Evolutionary conservation across 768 basidiomycete species (phyloP).

Genomic region (Kwoniella shandongensis): DNA sequence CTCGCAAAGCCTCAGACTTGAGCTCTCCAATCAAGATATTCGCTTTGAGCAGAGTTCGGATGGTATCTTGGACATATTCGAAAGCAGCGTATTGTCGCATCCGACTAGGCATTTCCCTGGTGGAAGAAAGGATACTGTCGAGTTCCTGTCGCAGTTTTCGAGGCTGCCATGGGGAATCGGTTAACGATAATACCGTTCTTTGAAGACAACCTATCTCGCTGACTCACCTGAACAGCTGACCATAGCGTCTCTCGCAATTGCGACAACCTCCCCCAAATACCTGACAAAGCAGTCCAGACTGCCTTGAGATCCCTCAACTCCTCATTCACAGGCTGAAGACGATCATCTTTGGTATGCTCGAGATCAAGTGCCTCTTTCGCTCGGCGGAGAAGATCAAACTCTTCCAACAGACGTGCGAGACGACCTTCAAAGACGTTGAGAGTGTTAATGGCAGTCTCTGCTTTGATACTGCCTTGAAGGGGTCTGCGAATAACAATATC

Average conservation of each 20-base stretch:
- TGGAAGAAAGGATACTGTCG: constrained; percentile 84
- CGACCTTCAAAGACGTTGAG: constrained; percentile 95
- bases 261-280: constrained; percentile 89
- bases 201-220: neutral
- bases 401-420: constrained; percentile 82
- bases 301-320: constrained; percentile 94
- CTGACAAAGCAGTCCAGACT: constrained; percentile 97
- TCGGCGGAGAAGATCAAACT: constrained; percentile 89
- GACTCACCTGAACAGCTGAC: constrained; percentile 73
- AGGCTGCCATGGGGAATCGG: constrained; percentile 56
- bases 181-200: no score
- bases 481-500: constrained; percentile 55
- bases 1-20: constrained; percentile 94
- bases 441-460: constrained; percentile 92
- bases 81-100: constrained; percentile 99
- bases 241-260: constrained; percentile 85
- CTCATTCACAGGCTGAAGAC: constrained; percentile 89
- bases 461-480: constrained; percentile 92
- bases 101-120: constrained; percentile 96
- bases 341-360: constrained; percentile 71
- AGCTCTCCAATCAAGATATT: constrained; percentile 88
- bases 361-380: constrained; percentile 97
- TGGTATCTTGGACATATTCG: constrained; percentile 91
- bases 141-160: constrained; percentile 92
- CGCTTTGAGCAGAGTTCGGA: constrained; percentile 81